A percentile compares a stretch with the other conserved stretches of the same genome.
phyloP scores from a whole-genome alignment of 306 rosid genomes.

The Vigna angularis region DNA sequence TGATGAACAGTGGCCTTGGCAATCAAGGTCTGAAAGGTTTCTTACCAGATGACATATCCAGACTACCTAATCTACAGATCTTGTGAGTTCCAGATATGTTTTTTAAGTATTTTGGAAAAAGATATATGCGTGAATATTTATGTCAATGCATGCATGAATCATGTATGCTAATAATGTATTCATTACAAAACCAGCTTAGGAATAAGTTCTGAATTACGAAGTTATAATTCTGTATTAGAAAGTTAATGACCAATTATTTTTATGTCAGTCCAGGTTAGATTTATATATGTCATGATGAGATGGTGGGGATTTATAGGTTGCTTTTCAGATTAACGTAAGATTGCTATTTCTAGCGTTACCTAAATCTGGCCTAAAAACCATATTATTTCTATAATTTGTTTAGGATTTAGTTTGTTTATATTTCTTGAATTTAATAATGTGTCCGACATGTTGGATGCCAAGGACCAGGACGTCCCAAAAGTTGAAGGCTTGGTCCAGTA shows the following conservation, averaged over 20 bases:
- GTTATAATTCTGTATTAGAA: background rate
- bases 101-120: background rate
- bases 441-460: background rate
- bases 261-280: background rate
- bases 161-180: background rate
- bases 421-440: background rate
- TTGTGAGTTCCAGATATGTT: conserved; percentile 55
- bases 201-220: background rate
- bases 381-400: background rate
- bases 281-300: background rate
- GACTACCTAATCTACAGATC: conserved; percentile 62
- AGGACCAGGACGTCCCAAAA: background rate
- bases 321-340: background rate
- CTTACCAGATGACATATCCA: conserved; percentile 64
- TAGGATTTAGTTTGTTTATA: background rate
- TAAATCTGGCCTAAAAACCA: background rate
- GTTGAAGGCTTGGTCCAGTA: background rate
- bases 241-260: background rate
- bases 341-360: background rate
- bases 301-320: background rate
- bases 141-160: conserved; percentile 1
- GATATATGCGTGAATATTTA: background rate
- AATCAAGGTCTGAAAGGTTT: conserved; percentile 76
- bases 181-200: background rate
- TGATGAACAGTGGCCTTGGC: conserved; percentile 70